These are phyloP conservation scores for Coprinopsis marcescibilis DNA, from an alignment of 768 basidiomycete species.

Conservation along the genomic window DNA sequence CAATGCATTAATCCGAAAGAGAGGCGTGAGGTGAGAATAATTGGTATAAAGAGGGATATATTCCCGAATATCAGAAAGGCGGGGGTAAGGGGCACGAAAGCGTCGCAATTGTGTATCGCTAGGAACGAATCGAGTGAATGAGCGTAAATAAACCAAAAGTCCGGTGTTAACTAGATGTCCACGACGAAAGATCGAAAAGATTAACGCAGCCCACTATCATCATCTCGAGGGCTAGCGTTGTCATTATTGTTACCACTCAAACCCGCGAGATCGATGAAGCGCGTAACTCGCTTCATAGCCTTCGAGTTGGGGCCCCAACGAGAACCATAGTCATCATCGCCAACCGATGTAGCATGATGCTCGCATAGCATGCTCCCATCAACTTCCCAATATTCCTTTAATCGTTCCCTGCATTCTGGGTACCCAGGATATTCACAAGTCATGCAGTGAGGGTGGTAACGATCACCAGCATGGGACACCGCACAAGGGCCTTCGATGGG, in stretches of 20 bases:
- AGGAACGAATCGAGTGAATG: neutral
- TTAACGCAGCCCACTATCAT: constrained; percentile 21
- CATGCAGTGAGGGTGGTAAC: constrained; percentile 88
- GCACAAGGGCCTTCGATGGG: constrained; percentile 95
- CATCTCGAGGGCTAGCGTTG: neutral
- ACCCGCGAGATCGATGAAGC: constrained; percentile 68
- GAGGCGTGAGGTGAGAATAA: no score
- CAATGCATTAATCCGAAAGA: no score
- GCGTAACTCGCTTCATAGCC: constrained; percentile 73
- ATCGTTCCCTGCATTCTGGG: constrained; percentile 44
- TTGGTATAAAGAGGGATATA: no score
- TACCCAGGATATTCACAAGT: constrained; percentile 65
- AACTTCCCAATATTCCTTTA: constrained; percentile 87
- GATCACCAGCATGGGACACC: constrained; percentile 71
- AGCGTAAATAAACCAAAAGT: neutral
- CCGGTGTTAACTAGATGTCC: neutral
- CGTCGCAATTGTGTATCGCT: no score
- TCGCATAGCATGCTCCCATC: constrained; percentile 86
- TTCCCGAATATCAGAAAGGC: no score
- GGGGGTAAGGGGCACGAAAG: no score
- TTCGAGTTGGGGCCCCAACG: constrained; percentile 36
- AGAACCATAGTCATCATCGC: constrained; percentile 22
- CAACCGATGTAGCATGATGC: constrained; percentile 49
- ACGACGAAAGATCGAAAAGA: neutral
- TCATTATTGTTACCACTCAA: constrained; percentile 9